A percentile compares a stretch with the other conserved stretches of the same genome.
Conservation (phyloP, 1,284 basidiomycete genomes). For the Fistulina hepatica region DNA sequence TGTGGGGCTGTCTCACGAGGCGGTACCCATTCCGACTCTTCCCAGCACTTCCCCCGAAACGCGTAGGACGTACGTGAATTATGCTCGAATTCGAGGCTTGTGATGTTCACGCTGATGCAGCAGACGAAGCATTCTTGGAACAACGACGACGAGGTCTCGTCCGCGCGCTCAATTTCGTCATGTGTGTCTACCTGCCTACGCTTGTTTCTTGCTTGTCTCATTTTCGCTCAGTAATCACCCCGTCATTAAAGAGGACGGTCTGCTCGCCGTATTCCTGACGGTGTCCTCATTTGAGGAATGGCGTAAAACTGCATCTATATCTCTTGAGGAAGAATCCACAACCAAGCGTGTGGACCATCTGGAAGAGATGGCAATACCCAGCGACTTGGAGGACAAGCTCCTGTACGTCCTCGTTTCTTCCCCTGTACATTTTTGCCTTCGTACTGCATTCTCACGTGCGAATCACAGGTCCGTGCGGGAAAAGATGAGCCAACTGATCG, state of each 20-base stretch:
- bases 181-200: conserved; percentile 34
- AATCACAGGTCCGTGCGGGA: conserved; percentile 52
- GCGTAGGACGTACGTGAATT: conserved; percentile 64
- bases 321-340: conserved; percentile 78
- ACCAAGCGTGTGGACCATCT: conserved; percentile 72
- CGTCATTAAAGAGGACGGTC: conserved; percentile 74
- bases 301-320: conserved; percentile 64
- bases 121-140: conserved; percentile 82
- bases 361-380: conserved; percentile 87
- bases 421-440: conserved; percentile 4
- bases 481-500: conserved; percentile 65
- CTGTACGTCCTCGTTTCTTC: conserved; percentile 30
- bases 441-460: conserved; percentile 5
- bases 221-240: conserved; percentile 66
- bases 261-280: conserved; percentile 72
- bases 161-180: conserved; percentile 69
- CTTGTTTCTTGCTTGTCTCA: not conserved
- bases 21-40: conserved; percentile 88
- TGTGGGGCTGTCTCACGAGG: conserved; percentile 73
- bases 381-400: conserved; percentile 84
- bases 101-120: conserved; percentile 27
- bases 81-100: conserved; percentile 2
- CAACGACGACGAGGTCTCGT: conserved; percentile 79
- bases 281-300: conserved; percentile 77
- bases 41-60: conserved; percentile 82